phyloP scores from a whole-genome alignment of 345 rosid species.

The Litchi chinensis region DNA sequence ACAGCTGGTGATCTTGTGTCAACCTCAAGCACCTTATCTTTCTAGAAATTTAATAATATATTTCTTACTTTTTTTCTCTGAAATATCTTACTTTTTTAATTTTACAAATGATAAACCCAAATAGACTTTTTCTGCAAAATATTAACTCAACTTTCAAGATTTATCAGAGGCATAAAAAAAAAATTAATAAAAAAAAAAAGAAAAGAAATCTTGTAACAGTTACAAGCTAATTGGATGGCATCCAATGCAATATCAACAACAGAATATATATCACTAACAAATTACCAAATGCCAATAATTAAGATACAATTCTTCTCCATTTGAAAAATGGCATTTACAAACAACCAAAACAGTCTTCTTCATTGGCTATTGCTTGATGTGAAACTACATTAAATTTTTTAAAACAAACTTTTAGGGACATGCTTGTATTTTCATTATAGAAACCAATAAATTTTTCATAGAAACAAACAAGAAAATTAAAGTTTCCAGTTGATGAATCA shows the following conservation, averaged over 20 bases:
- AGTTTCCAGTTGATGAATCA: not conserved
- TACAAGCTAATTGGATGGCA: slow-evolving; percentile 6
- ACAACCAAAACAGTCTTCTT: not conserved
- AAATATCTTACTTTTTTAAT: no score
- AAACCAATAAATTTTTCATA: not conserved
- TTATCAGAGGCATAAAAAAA: no score
- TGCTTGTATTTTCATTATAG: not conserved
- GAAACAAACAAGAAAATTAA: not conserved
- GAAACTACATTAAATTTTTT: not conserved
- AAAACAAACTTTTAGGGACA: not conserved
- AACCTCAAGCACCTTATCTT: not conserved
- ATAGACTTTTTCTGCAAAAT: not conserved
- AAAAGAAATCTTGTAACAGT: not conserved
- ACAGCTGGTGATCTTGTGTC: not conserved
- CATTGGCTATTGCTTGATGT: not conserved
- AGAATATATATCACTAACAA: not conserved
- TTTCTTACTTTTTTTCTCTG: not conserved
- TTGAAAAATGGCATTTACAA: not conserved
- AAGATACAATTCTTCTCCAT: not conserved
- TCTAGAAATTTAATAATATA: no score
- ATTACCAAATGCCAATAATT: slow-evolving; percentile 7
- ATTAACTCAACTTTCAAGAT: not conserved
- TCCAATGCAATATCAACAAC: slow-evolving; percentile 3
- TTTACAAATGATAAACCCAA: not conserved
- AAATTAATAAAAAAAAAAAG: not conserved